Evolutionary conservation across 2,329 filamentous ascomycete species (phyloP).

Genomic region (Pseudogymnoascus sp.): DNA sequence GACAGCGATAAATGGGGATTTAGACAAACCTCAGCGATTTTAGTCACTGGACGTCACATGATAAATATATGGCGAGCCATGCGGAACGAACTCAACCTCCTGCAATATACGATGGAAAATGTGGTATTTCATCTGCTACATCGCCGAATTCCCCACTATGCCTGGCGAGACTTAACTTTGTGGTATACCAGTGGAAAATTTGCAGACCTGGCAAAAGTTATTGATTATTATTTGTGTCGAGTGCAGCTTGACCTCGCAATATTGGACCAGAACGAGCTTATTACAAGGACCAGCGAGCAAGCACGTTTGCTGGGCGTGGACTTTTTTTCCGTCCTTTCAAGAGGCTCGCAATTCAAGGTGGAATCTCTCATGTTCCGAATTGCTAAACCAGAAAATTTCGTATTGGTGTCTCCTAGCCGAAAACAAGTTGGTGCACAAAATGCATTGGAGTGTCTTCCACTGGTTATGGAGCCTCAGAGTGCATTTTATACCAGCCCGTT

Average conservation of each 20-base stretch:
- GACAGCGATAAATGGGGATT: constrained; percentile 75
- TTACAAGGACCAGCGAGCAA: constrained; percentile 87
- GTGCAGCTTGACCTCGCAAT: constrained; percentile 84
- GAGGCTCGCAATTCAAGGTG: constrained; percentile 96
- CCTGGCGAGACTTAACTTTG: constrained; percentile 66
- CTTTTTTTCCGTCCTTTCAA: constrained; percentile 92
- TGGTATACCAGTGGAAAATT: constrained; percentile 72
- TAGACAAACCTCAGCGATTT: constrained; percentile 84
- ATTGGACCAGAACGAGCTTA: constrained; percentile 79
- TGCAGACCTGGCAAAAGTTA: constrained; percentile 63
- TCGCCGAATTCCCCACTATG: constrained; percentile 79
- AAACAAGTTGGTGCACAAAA: constrained; percentile 94
- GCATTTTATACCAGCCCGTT: constrained; percentile 88
- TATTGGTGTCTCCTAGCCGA: constrained; percentile 80
- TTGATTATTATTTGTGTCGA: constrained; percentile 70
- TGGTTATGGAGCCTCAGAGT: constrained; percentile 97
- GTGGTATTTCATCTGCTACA: constrained; percentile 88
- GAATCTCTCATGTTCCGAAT: constrained; percentile 99
- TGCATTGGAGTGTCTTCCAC: constrained; percentile 82
- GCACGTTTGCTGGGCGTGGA: constrained; percentile 88
- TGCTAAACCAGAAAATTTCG: constrained; percentile 90
- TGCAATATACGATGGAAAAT: constrained; percentile 96
- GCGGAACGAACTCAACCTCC: constrained; percentile 81
- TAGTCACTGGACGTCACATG: constrained; percentile 88
- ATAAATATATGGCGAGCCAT: constrained; percentile 97